These are phyloP conservation scores for Gelatoporia subvermispora DNA, from an alignment of 768 basidiomycete genomes.

Conservation along the genomic window DNA sequence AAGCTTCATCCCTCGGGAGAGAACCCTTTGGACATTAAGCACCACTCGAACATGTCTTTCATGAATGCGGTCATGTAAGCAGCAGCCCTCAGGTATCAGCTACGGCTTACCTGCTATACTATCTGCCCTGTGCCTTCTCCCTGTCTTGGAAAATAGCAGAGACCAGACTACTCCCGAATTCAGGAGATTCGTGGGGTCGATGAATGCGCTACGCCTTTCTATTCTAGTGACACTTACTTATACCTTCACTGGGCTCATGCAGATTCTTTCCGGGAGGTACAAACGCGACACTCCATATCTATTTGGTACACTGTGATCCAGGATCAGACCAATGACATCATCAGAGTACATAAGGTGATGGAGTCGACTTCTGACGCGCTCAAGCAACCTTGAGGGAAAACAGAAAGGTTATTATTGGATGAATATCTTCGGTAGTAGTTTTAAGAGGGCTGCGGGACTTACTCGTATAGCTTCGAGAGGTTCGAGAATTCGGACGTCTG, in stretches of 20 bases:
- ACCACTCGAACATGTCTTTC: constrained; percentile 24
- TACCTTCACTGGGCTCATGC: not conserved
- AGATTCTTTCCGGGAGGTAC: constrained; percentile 29
- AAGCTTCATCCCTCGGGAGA: constrained; percentile 12
- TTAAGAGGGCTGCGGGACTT: no score
- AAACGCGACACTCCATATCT: constrained; percentile 33
- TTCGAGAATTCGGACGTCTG: no score
- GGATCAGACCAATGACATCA: no score
- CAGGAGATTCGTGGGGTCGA: constrained; percentile 16
- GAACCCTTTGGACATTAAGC: constrained; percentile 16
- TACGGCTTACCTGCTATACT: constrained; percentile 18
- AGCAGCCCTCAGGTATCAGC: constrained; percentile 3
- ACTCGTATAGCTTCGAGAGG: no score
- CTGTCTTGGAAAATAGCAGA: constrained; percentile 36
- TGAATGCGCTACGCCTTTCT: no score
- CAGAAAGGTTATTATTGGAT: no score
- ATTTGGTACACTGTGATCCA: constrained; percentile 39
- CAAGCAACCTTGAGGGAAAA: no score
- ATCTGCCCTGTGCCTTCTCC: constrained; percentile 41
- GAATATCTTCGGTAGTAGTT: no score
- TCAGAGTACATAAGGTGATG: no score
- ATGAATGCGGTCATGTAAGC: constrained; percentile 33
- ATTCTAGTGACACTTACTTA: not conserved
- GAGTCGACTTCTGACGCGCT: no score
- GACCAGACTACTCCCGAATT: constrained; percentile 27